These are phyloP conservation scores for Pichia sp. DNA, from an alignment of 1,139 yeast genomes.

Conservation along the genomic window DNA sequence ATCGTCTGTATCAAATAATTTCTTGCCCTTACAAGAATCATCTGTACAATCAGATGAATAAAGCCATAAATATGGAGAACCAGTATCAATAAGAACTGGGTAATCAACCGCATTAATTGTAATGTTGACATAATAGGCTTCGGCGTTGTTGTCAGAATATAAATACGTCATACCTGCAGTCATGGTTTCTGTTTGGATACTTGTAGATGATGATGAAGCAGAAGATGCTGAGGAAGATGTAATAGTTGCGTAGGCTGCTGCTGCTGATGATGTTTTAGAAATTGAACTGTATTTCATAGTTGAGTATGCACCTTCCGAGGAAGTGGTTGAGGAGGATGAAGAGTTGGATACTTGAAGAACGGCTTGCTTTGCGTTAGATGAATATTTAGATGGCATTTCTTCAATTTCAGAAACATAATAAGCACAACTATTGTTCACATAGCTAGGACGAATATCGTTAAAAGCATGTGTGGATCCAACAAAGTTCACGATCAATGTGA, in stretches of 20 bases:
- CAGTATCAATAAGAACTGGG: constrained; percentile 61
- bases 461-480: constrained; percentile 7
- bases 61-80: constrained; percentile 65
- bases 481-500: neutral
- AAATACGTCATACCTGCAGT: constrained; percentile 28
- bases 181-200: constrained; percentile 17
- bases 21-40: constrained; percentile 38
- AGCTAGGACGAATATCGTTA: constrained; percentile 11
- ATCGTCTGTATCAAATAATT: constrained; percentile 28
- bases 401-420: constrained; percentile 21
- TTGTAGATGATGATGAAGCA: constrained; percentile 10
- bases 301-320: neutral
- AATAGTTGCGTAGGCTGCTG: no score
- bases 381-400: constrained; percentile 14
- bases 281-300: neutral
- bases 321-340: no score
- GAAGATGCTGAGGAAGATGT: constrained; percentile 8
- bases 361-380: constrained; percentile 13
- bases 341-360: neutral
- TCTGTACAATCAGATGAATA: constrained; percentile 52
- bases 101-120: constrained; percentile 40
- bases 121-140: constrained; percentile 37
- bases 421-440: constrained; percentile 5
- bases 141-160: constrained; percentile 30
- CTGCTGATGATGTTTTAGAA: neutral